These are phyloP conservation scores for Jatropha curcas DNA, from an alignment of 345 rosid species.

Conservation along the genomic window DNA sequence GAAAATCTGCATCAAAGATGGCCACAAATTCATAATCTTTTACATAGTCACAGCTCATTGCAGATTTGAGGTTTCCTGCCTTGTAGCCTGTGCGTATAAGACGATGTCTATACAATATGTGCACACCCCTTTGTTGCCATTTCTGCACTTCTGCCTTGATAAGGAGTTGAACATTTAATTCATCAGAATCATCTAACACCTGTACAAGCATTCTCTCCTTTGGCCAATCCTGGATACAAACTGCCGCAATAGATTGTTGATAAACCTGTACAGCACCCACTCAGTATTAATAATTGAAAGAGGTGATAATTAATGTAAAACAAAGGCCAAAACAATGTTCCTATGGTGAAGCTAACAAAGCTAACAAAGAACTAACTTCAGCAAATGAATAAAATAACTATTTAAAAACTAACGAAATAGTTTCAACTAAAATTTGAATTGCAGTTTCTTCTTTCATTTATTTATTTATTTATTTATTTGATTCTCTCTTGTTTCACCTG, in stretches of 20 bases:
- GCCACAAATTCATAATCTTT: constrained; percentile 83
- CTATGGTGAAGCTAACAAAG: not conserved
- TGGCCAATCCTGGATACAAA: constrained; percentile 88
- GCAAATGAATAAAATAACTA: not conserved
- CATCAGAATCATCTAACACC: constrained; percentile 86
- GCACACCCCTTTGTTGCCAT: constrained; percentile 89
- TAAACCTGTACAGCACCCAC: constrained; percentile 53
- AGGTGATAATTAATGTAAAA: not conserved
- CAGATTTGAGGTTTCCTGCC: constrained; percentile 94
- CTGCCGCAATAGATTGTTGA: constrained; percentile 77
- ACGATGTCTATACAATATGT: constrained; percentile 75
- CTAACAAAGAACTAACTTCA: not conserved
- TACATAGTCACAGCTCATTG: constrained; percentile 84
- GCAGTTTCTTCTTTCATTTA: too few relatives aligned
- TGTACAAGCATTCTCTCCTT: constrained; percentile 85
- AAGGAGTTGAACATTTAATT: constrained; percentile 66
- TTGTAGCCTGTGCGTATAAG: constrained; percentile 86
- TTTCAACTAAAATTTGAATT: not conserved
- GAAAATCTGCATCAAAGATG: constrained; percentile 91
- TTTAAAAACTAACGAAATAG: not conserved
- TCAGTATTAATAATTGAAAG: not conserved
- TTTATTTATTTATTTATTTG: not conserved
- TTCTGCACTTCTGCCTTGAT: constrained; percentile 85
- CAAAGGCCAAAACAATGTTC: not conserved
- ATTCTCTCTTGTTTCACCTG: not conserved